Base-by-base conservation (phyloP, 441 rosid species). In the Metrosideros polymorpha region DNA sequence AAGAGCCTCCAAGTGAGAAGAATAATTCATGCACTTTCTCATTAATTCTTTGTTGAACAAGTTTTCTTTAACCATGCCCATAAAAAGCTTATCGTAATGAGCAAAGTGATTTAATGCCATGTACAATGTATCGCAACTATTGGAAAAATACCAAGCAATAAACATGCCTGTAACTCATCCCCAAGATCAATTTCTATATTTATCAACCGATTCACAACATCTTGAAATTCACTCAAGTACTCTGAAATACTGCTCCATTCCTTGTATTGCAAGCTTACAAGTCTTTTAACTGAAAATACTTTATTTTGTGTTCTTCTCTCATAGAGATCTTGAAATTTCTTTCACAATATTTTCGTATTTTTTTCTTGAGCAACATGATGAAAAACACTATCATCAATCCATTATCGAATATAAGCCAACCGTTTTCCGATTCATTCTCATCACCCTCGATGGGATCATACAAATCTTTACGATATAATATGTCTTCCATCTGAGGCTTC, bases 361-460 rank as follows among this genome's bases (percentile, higher is more conserved):
- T 2, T 56, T 56, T 57, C n/a, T 57, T 27, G 0, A 57, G 63
- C 18, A 57, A n/a, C 32, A n/a, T 57, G 63, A 2, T 3, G n/a
- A 57, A 13, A 56, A 13, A n/a, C 32, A n/a, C 2, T 57, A 2
- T 57, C 63, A 57, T 57, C 63, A 13, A n/a, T 57, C 3, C 8
- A 57, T 57, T n/a, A 18, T 13, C 0, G 0, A n/a, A 57, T 57
- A 57, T 12, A n/a, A 12, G 63, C 2, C 0, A 3, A 12, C 1
- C 4, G 0, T 13, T n/a, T 57, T n/a, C 0, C 0, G 2, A 57
- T 3, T 57, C 32, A 57, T n/a, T 18, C 8, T 1, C 32, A 12
- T 57, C 63, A 12, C 32, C 1, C n/a, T 57, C 1, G 5, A 6
- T 57, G 2, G 32, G 32, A 13, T 57, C 32, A 57, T 2, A n/a